Conservation (phyloP, 495 filamentous ascomycete species). For the Lasiosphaeria ovina region DNA sequence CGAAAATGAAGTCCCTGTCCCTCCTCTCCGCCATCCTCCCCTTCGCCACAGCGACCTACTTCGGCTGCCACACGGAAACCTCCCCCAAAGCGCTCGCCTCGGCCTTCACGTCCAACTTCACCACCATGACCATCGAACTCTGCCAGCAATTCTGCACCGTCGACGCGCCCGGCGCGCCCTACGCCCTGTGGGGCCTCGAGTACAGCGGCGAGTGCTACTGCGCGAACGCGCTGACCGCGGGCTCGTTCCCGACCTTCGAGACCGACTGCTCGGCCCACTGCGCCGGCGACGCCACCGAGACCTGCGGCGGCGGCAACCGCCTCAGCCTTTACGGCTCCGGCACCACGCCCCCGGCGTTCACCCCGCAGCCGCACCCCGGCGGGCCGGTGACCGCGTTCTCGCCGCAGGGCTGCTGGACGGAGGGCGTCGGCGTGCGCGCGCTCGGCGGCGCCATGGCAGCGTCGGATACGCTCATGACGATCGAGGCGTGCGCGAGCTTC, state of each 20-base stretch:
- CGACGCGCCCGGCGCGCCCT: conserved; percentile 5
- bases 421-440: conserved; percentile 13
- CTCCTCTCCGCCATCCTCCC: conserved; percentile 6
- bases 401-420: conserved; percentile 13
- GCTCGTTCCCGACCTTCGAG: conserved; percentile 1
- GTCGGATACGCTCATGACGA: conserved; percentile 9
- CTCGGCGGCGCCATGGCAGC: conserved; percentile 10
- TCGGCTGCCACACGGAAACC: conserved; percentile 29
- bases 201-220: conserved; percentile 63
- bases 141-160: conserved; percentile 28
- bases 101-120: background rate
- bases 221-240: conserved; percentile 44
- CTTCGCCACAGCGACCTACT: conserved; percentile 12
- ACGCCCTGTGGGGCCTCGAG: conserved; percentile 36
- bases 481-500: conserved; percentile 2
- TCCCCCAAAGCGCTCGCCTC: conserved; percentile 13
- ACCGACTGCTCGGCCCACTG: conserved; percentile 6
- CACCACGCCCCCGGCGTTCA: conserved; percentile 1
- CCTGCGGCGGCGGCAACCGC: conserved; percentile 28
- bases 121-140: conserved; percentile 17
- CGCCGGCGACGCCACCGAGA: conserved; percentile 11
- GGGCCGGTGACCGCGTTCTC: background rate
- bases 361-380: background rate
- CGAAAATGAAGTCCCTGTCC: too few relatives aligned
- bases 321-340: conserved; percentile 6